Conservation (phyloP, 371 early-diverging fungal genomes). For the Blastocladiella emersonii region DNA sequence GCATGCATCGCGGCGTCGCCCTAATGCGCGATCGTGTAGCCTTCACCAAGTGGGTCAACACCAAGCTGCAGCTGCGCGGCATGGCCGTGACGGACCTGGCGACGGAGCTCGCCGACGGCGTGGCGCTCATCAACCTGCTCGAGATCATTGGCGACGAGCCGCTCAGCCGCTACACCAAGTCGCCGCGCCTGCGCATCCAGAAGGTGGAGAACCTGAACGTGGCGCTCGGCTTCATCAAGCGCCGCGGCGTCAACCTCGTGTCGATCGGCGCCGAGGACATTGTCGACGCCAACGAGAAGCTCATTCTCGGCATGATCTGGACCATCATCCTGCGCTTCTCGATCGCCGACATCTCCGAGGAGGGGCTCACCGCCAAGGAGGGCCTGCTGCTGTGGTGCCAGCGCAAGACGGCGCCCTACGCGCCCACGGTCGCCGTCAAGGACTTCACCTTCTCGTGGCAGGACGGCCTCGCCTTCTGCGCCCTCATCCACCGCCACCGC, state of each 20-base stretch:
- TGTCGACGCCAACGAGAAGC: conserved; percentile 83
- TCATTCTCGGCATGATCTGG: conserved; percentile 96
- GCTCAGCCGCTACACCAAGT: conserved; percentile 63
- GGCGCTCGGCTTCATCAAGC: conserved; percentile 81
- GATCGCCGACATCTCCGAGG: conserved; percentile 84
- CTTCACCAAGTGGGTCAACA: conserved; percentile 75
- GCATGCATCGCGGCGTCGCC: no score
- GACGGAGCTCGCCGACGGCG: conserved; percentile 68
- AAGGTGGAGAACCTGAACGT: conserved; percentile 92
- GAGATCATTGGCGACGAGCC: conserved; percentile 66
- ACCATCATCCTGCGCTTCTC: conserved; percentile 91
- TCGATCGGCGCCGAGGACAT: conserved; percentile 97
- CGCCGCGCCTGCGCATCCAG: conserved; percentile 83
- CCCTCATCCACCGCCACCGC: conserved; percentile 79
- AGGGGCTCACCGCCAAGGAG: conserved; percentile 75
- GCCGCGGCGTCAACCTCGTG: conserved; percentile 68
- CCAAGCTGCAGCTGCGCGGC: conserved; percentile 51
- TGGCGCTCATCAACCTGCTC: conserved; percentile 64
- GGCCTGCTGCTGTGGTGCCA: conserved; percentile 95
- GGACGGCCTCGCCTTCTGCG: conserved; percentile 76
- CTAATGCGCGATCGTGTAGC: conserved; percentile 6
- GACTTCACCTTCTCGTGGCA: conserved; percentile 85
- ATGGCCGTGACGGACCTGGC: conserved; percentile 47
- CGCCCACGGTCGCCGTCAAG: conserved; percentile 55
- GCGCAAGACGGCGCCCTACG: conserved; percentile 76